Evolutionary conservation across 495 filamentous ascomycete species (phyloP).

Genomic region (Neurospora sp.): DNA sequence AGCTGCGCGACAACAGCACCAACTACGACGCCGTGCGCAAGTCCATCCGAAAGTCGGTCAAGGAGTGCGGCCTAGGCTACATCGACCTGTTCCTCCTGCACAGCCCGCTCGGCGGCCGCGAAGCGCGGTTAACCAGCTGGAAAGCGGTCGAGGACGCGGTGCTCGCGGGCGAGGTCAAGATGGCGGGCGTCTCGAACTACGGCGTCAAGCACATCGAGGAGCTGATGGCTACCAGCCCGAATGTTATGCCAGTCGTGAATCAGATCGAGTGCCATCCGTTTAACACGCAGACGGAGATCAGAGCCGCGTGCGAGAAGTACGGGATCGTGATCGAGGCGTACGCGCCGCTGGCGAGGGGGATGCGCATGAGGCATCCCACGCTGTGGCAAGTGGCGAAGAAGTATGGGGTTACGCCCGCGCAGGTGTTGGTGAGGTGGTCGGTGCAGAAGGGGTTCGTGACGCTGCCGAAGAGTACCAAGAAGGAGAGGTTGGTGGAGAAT

Average conservation of each 20-base stretch:
- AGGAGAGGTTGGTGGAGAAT: slow-evolving; percentile 54
- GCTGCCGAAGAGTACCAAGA: slow-evolving; percentile 61
- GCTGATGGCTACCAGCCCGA: slow-evolving; percentile 44
- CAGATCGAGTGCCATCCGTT: slow-evolving; percentile 66
- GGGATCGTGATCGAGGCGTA: slow-evolving; percentile 55
- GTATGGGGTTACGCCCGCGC: slow-evolving; percentile 49
- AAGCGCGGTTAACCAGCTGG: slow-evolving; percentile 52
- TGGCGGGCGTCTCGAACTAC: slow-evolving; percentile 58
- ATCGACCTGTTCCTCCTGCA: slow-evolving; percentile 66
- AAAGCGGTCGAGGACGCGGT: slow-evolving; percentile 57
- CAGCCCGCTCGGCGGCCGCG: slow-evolving; percentile 52
- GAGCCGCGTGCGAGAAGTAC: slow-evolving; percentile 42
- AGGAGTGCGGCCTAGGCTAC: slow-evolving; percentile 48
- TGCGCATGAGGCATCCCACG: slow-evolving; percentile 44
- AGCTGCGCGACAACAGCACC: slow-evolving; percentile 45
- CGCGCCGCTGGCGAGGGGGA: slow-evolving; percentile 49
- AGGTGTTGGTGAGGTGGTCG: slow-evolving; percentile 56
- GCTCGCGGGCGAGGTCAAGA: slow-evolving; percentile 46
- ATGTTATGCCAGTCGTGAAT: slow-evolving; percentile 34
- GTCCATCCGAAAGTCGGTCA: slow-evolving; percentile 46
- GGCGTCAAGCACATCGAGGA: slow-evolving; percentile 59
- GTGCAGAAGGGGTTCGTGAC: slow-evolving; percentile 65
- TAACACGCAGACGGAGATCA: slow-evolving; percentile 50
- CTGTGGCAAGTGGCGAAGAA: slow-evolving; percentile 42
- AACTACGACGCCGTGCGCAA: slow-evolving; percentile 46